Percentiles rank a stretch among this genome's conserved stretches.
Conservation (phyloP, 176 grass and related monocot species). For the Aegilops bicornis region DNA sequence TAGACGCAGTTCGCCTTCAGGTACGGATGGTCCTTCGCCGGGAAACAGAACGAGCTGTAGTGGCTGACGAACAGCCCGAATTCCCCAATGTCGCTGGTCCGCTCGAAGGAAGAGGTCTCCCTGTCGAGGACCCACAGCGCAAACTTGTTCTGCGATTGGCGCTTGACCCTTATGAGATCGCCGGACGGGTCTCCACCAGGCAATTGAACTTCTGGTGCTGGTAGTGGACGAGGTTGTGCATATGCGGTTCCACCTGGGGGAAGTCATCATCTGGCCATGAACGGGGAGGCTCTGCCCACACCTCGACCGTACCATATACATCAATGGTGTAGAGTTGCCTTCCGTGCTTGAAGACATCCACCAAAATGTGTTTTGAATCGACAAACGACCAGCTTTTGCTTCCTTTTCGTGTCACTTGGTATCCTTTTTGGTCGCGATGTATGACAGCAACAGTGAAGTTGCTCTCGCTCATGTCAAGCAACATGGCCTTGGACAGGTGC, state of each 20-base stretch:
- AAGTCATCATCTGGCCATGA: conserved; percentile 34
- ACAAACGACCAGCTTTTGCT: conserved; percentile 45
- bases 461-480: conserved; percentile 48
- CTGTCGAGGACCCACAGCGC: conserved; percentile 36
- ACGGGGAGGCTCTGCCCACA: conserved; percentile 48
- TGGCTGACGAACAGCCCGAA: conserved; percentile 33
- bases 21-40: conserved; percentile 15
- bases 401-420: conserved; percentile 39
- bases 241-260: not conserved
- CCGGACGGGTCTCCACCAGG: conserved; percentile 45
- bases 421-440: conserved; percentile 30
- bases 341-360: conserved; percentile 47
- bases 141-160: conserved; percentile 18
- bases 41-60: conserved; percentile 38
- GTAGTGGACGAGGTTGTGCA: not conserved
- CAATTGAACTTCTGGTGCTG: conserved; percentile 21
- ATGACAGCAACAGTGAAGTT: conserved; percentile 45
- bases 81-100: conserved; percentile 19
- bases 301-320: conserved; percentile 32
- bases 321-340: conserved; percentile 46
- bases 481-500: conserved; percentile 38
- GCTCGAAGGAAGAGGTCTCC: conserved; percentile 15
- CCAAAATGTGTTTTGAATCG: conserved; percentile 27
- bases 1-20: conserved; percentile 54
- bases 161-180: conserved; percentile 44